A percentile compares a stretch with the other conserved stretches of the same genome.
Conservation (phyloP, 768 basidiomycete genomes). For the Dendrothele bispora region DNA sequence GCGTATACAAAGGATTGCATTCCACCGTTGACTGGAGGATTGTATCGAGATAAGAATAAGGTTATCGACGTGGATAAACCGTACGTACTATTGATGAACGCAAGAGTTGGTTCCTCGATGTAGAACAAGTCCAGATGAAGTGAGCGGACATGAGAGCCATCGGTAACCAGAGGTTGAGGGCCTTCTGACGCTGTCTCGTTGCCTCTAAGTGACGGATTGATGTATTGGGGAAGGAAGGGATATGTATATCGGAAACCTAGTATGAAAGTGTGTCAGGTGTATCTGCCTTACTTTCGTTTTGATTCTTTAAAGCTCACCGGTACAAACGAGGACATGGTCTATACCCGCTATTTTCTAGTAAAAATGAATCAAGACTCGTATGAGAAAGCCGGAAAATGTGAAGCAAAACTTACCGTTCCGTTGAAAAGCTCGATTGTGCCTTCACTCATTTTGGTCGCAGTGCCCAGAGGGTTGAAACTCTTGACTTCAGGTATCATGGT, state of each 20-base stretch:
- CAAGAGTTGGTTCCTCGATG: slow-evolving; percentile 44
- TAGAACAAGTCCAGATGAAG: slow-evolving; percentile 41
- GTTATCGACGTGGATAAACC: neutral
- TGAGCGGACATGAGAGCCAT: slow-evolving; percentile 39
- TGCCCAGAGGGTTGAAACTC: slow-evolving; percentile 30
- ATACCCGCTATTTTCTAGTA: too few species aligned
- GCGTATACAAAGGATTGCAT: slow-evolving; percentile 39
- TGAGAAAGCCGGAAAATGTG: too few species aligned
- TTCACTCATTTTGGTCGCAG: slow-evolving; percentile 22
- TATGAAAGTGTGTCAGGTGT: too few species aligned
- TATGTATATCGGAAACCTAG: slow-evolving; percentile 43
- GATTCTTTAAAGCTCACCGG: too few species aligned
- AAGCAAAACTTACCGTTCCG: slow-evolving; percentile 33
- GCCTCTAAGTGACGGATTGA: slow-evolving; percentile 24
- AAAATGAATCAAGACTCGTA: too few species aligned
- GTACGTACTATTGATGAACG: slow-evolving; percentile 34
- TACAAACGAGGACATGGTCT: too few species aligned
- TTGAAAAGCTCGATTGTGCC: slow-evolving; percentile 35
- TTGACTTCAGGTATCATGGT: slow-evolving; percentile 41
- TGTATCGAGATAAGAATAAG: neutral
- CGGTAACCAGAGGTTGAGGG: slow-evolving; percentile 36
- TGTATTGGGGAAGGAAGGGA: slow-evolving; percentile 43
- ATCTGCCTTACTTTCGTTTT: too few species aligned
- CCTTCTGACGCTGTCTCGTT: slow-evolving; percentile 17
- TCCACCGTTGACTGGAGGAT: slow-evolving; percentile 33